Base-by-base conservation (phyloP, 148 eudicot species). In the Rhododendron ferrugineum region DNA sequence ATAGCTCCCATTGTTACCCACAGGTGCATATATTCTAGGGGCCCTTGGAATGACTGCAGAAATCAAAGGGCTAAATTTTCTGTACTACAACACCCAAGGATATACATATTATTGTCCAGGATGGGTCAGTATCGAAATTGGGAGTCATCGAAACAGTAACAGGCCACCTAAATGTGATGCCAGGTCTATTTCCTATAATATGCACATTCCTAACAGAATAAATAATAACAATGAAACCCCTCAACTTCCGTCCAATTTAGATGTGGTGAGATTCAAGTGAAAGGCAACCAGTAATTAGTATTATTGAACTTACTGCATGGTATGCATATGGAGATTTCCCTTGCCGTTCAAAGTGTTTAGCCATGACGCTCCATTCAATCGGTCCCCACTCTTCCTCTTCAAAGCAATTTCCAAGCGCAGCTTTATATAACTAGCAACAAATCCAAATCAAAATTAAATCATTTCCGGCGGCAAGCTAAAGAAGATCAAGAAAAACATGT, bases 361-460 rank as follows among this genome's bases (percentile, higher is more conserved):
- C 96, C 95, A 96, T 81, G 87, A 96, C 78, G 87, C 91, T 89
- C 90, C 93, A 95, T 89, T 96, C 99, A 66, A 96, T 90, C 1
- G 98, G 95, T 84, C 99, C 97, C 99, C 99, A 96, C 74, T 94
- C 99, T 85, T 96, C 99, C 75, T 87, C 89, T 89, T 96, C 99
- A 88, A 93, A 96, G 92, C 94, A 93, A 89, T 92, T 94, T 40
- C 95, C 99, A 82, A 96, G 94, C 7, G 99, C 98, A 78, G 94
- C 91, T 92, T 96, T 94, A 82, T 96, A 96, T 68, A 94, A 86
- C 99, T 94, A 88, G 46, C 37, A 54, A 75, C 23, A 85, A 78
- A 73, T 73, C 78, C 14, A 84, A 72, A 68, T 36, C 79, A 73
- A 26, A 28, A 68, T 87, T 42, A 74, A 73, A 78, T 77, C 77